Base-by-base conservation (phyloP, 2,329 filamentous ascomycete species). In the Cryphonectria carpinicola region DNA sequence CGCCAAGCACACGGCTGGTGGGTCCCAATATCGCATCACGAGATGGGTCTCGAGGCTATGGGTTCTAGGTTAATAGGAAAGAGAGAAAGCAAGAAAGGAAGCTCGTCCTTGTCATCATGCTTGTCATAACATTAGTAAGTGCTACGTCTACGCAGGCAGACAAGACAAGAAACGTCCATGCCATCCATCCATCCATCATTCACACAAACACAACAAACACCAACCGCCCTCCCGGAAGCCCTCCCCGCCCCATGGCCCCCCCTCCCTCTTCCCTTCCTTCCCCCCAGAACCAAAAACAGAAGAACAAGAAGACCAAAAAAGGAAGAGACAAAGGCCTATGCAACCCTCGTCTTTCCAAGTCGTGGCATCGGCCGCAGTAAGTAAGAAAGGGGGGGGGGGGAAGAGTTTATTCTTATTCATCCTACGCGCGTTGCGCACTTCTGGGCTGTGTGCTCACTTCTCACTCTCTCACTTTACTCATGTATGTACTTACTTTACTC, bases 11-110 rank as follows among this genome's bases (percentile, higher is more conserved):
- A 39, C 58, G 58, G 58, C 35, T 39, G n/a, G 58, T 61, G 58
- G 58, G 58, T 61, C 58, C 58, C 35, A 60, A 61, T 61, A 61
- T 39, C 35, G 58, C 58, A 61, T 37, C 58, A 61, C 58, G 58
- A 61, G 35, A 61, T 61, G 58, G 35, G 58, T 61, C 58, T 35
- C 58, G 35, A 39, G 4, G 35, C 32, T 11, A n/a, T n/a, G 58
- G 58, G 32, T 39, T 17, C 41, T 17, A 13, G 19, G 37, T 11
- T 11, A 37, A 37, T 7, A 49, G n/a, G 22, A 49, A n/a, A 7
- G 5, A 49, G n/a, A 49, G n/a, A n/a, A 49, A 49, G 4, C 1
- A 49, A 49, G n/a, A n/a, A 49, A 49, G 4, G 4, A n/a, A n/a
- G 22, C 22, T 22, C 17, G 17, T 49, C 43, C 43, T 19, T 7